A percentile compares a stretch with the other conserved stretches of the same genome.
Evolutionary conservation across 306 rosid species (phyloP).

Genomic region (Chamaecrista fasciculata): DNA sequence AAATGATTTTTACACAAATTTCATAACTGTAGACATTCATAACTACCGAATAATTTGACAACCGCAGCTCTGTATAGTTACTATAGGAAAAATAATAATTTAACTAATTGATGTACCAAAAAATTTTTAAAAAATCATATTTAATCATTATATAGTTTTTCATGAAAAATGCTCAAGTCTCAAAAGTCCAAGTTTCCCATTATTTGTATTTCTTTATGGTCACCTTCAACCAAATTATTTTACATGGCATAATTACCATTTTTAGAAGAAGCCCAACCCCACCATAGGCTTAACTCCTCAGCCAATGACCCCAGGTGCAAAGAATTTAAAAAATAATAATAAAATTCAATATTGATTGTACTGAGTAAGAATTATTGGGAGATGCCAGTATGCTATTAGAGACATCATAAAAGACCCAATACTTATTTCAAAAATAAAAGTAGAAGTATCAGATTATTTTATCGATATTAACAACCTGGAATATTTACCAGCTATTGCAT

Average conservation of each 20-base stretch:
- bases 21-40: not conserved
- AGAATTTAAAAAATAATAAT: not conserved
- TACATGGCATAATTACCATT: not conserved
- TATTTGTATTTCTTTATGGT: not conserved
- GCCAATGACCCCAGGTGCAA: not conserved
- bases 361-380: not conserved
- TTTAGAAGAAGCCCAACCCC: not conserved
- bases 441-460: not conserved
- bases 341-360: not conserved
- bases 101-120: not conserved
- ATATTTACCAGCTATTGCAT: not conserved
- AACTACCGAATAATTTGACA: not conserved
- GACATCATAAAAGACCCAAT: not conserved
- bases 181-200: not conserved
- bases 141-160: slow-evolving; percentile 1
- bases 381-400: not conserved
- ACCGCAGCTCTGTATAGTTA: not conserved
- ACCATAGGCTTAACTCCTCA: not conserved
- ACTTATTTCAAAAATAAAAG: not conserved
- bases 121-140: not conserved
- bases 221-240: not conserved
- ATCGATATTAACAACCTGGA: not conserved
- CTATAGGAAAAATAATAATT: not conserved
- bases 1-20: not conserved
- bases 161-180: not conserved